Conservation (phyloP, 83 land plant genomes). For the Picea abies region DNA sequence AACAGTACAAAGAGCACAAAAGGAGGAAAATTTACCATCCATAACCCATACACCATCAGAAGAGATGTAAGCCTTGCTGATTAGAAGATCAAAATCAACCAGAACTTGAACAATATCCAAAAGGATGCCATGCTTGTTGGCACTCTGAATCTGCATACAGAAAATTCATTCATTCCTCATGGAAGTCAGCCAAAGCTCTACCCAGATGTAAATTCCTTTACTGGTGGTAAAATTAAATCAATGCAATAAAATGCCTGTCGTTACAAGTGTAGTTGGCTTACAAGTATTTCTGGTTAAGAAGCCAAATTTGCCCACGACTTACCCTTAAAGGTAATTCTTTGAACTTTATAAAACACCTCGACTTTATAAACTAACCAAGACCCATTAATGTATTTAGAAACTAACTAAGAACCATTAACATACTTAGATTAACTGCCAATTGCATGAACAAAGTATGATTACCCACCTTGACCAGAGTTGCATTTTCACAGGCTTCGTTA, state of each 20-base stretch:
- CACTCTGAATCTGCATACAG: constrained; percentile 75
- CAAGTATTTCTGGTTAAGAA: no score
- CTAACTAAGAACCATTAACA: neutral
- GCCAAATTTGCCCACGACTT: neutral
- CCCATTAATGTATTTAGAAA: neutral
- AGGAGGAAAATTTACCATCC: constrained; percentile 64
- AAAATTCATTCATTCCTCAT: neutral
- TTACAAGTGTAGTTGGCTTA: no score
- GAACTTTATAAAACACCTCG: neutral
- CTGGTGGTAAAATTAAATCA: neutral
- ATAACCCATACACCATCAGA: constrained; percentile 91
- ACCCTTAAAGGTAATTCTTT: neutral
- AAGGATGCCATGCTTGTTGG: constrained; percentile 76
- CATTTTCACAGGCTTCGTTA: constrained; percentile 54
- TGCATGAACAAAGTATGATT: neutral
- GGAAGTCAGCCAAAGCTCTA: no score
- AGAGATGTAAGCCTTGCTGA: constrained; percentile 82
- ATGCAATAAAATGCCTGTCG: neutral
- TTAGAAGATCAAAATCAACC: constrained; percentile 78
- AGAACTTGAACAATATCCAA: constrained; percentile 90
- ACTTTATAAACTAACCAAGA: neutral
- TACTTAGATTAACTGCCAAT: neutral
- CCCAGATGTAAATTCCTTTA: neutral
- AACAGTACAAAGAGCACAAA: neutral
- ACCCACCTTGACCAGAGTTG: constrained; percentile 81